phyloP scores from a whole-genome alignment of 2,329 filamentous ascomycete species.

The Epichloe bromicola region DNA sequence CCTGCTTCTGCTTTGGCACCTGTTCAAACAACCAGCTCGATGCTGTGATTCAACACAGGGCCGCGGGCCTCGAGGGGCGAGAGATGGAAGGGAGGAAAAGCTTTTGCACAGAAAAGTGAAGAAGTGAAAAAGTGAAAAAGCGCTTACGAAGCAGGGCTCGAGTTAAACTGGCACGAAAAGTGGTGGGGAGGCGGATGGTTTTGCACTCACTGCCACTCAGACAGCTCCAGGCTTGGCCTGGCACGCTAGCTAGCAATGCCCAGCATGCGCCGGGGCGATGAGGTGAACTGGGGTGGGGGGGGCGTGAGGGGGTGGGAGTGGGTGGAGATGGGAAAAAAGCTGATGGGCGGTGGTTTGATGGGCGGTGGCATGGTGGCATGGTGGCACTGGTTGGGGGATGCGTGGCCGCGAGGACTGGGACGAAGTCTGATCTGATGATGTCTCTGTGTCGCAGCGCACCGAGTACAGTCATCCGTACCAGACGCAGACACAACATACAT shows the following conservation, averaged over 20 bases:
- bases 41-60: constrained; percentile 2
- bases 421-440: neutral
- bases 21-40: constrained; percentile 1
- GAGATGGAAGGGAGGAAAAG: neutral
- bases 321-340: neutral
- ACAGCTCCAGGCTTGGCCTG: neutral
- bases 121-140: no score
- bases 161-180: neutral
- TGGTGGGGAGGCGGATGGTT: constrained; percentile 6
- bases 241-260: neutral
- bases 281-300: neutral
- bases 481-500: neutral
- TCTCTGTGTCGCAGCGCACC: neutral
- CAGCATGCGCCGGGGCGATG: neutral
- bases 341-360: neutral
- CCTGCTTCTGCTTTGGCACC: neutral
- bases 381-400: neutral
- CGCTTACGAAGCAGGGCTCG: neutral
- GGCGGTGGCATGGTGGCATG: neutral
- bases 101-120: neutral
- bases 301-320: neutral
- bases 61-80: constrained; percentile 3
- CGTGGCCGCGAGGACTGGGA: no score
- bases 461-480: neutral
- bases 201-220: constrained; percentile 1